Base-by-base conservation (phyloP, 129 eudicot genomes). In the Silybum marianum region DNA sequence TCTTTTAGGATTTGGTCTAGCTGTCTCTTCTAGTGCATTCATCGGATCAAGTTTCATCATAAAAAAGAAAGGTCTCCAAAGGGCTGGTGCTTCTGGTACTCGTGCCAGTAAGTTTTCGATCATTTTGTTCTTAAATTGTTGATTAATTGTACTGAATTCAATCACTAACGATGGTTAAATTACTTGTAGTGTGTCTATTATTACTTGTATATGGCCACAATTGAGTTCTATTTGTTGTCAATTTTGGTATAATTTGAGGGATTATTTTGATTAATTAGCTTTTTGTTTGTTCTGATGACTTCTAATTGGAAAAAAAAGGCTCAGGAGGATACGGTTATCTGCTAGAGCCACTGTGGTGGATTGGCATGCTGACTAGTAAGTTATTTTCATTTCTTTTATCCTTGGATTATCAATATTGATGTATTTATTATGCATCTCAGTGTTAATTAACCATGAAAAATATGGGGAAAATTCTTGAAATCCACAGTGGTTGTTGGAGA, bases 281-380 rank as follows among this genome's bases (percentile, higher is more conserved):
- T 23, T 51, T 76, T 44, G 19, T 69, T 51, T 74, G 34, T 25
- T 22, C 24, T 26, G 8, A 32, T 65, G 62, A 60, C 80, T 34
- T 76, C 6, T 62, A 30, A 70, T 19, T 79, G 22, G 51, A 30
- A 9, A 44, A 34, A 58, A 74, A 76, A 94, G 98, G 97, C 79
- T 89, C 95, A 9, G 98, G 98, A 81, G 98, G 98, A 66, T 90
- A 93, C 76, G 98, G 97, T 84, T 93, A 93, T 86, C 83, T 93
- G 85, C 76, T 79, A 69, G 83, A 93, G 81, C 98, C 98, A 18
- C 94, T 93, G 36, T 93, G 98, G 98, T 93, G 98, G 98, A 84
- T 93, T 84, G 98, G 98, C 85, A 93, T 93, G 98, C 62, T 86
- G 63, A 91, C 97, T 78, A 93, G 98, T 93, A 91, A 90, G 98